A percentile compares a stretch with the other conserved stretches of the same genome.
These are phyloP conservation scores for Xylaria sp. DNA, from an alignment of 2,329 filamentous ascomycete genomes.

Conservation along the genomic window DNA sequence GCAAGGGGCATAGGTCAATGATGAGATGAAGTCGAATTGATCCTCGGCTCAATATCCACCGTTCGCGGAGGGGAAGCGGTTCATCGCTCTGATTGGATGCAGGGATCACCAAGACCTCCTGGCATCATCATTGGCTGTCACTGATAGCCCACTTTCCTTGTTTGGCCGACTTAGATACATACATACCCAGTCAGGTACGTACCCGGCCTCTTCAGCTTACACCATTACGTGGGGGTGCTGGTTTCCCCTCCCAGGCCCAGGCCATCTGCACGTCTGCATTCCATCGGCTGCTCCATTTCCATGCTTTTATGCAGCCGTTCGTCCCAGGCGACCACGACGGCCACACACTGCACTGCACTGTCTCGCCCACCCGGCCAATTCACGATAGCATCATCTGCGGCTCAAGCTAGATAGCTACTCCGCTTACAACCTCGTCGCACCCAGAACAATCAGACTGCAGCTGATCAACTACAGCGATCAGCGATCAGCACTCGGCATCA, in stretches of 20 bases:
- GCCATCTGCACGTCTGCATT: neutral
- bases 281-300: constrained; percentile 9
- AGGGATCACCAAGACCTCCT: neutral
- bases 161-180: too few relatives aligned
- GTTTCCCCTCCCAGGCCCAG: constrained; percentile 21
- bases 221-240: neutral
- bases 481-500: neutral
- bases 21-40: constrained; percentile 30
- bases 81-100: constrained; percentile 22
- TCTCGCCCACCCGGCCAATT: neutral
- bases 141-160: constrained; percentile 33
- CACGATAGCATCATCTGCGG: constrained; percentile 12
- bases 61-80: constrained; percentile 1
- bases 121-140: constrained; percentile 23
- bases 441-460: neutral
- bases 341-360: neutral
- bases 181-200: neutral
- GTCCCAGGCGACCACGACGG: neutral
- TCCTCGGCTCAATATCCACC: neutral
- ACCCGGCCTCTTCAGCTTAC: constrained; percentile 4
- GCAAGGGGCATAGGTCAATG: neutral
- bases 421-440: constrained; percentile 8
- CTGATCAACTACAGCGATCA: neutral
- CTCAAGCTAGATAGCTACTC: neutral
- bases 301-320: constrained; percentile 21